Base-by-base conservation (phyloP, 192 early-diverging fungal species). In the Cetraspora pellucida region DNA sequence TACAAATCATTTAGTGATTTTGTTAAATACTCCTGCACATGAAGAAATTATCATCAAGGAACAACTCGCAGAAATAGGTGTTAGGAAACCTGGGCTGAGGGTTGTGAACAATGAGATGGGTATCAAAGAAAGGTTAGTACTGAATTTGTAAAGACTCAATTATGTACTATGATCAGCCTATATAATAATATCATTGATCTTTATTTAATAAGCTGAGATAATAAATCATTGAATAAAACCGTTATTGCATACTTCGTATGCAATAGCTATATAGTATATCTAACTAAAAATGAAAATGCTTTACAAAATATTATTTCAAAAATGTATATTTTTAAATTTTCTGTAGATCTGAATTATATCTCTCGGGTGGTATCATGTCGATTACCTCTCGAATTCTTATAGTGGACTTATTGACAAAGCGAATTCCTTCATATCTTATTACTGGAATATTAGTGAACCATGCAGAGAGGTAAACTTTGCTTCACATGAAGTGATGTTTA, bases 371-470 rank as follows among this genome's bases (percentile, higher is more conserved):
- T 10, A 85, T 97, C 1, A 82, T 99, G 57, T 89, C 93, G 2
- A 85, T 94, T 45, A 95, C 96, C 0, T 93, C 96, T 37, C 87
- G 91, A 19, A 96, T 99, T 46, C 77, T 99, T 2, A 90, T 95
- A 8, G 94, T 97, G 23, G 97, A 99, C 81, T 79, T 99, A 77
- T 86, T 99, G 45, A 93, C 91, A 75, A 85, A 88, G 23, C 76
- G 91, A 14, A 86, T 97, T 7, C 96, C 97, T 0, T 66, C 87
- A 0, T 80, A 93, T 72, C 79, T 93, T 23, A 86, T 97, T 3
- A 91, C 92, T 0, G 97, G 97, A 11, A 87, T 98, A 0, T 77
- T 98, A 9, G 89, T 99, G 21, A 88, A 90, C 59, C 92, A 97
- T 81, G 96, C 96, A 17, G 92, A 95, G 64, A 85, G 89, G 93